Percentiles rank a stretch among this genome's conserved stretches.
These are phyloP conservation scores for Massospora cicadina DNA, from an alignment of 371 early-diverging fungal genomes.

Conservation along the genomic window DNA sequence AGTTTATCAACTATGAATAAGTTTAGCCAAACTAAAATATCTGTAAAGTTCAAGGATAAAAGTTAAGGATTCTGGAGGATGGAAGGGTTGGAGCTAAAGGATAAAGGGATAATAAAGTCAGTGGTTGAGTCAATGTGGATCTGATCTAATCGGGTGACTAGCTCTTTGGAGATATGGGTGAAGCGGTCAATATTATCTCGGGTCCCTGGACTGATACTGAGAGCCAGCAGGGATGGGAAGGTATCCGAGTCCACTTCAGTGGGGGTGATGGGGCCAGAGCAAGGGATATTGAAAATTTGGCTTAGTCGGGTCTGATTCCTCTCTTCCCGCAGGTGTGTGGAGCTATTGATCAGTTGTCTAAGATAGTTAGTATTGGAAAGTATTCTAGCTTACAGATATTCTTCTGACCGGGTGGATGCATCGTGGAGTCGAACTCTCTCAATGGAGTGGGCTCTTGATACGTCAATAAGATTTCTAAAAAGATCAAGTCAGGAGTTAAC, in stretches of 20 bases:
- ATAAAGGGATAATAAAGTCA: background rate
- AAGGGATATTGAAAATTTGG: background rate
- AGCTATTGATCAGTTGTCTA: conserved; percentile 1
- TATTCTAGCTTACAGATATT: background rate
- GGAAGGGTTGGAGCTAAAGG: background rate
- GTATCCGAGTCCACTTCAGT: background rate
- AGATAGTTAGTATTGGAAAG: background rate
- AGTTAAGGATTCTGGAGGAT: background rate
- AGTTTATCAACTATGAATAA: no score
- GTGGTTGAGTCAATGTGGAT: background rate
- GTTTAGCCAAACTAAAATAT: no score
- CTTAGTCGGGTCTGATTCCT: background rate
- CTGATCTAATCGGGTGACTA: background rate
- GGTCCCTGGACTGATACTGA: background rate
- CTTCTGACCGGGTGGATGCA: background rate
- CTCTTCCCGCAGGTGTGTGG: background rate
- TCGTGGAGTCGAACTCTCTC: conserved; percentile 1
- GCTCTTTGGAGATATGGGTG: background rate
- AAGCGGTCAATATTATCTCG: background rate
- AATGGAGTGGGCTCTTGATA: background rate
- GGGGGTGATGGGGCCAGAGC: background rate
- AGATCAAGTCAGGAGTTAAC: background rate
- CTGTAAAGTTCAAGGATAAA: no score
- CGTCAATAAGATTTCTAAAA: conserved; percentile 3
- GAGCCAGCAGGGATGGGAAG: background rate